Base-by-base conservation (phyloP, 2,329 filamentous ascomycete species). In the Colletotrichum tamarilloi region DNA sequence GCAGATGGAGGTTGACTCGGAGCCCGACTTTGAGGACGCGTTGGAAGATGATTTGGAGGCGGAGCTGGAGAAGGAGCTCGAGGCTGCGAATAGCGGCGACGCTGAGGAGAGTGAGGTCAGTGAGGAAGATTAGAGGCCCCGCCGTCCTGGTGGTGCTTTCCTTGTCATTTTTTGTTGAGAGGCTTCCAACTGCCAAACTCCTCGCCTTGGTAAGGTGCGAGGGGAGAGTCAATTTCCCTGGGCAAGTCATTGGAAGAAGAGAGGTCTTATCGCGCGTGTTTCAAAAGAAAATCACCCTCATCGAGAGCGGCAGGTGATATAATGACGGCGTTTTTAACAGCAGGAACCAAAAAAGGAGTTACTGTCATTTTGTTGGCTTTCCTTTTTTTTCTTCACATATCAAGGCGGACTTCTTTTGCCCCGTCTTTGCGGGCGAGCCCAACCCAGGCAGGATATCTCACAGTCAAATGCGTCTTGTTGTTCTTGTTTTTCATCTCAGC, bases 61-160 rank as follows among this genome's bases (percentile, higher is more conserved):
- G 26, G 89, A 91, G 76, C 84, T 92, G 79, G 88, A 89, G 76
- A 88, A 88, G 8, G 87, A 86, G 52, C 82, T 89, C 60, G 85
- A 85, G 77, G 80, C 80, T 3, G 75, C 73, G 14, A 76, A 76
- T 46, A 82, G 84, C 73, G 84, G 86, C 32, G 85, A 86, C 30
- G 87, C 85, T 46, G 89, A 90, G 65, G 90, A 92, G 80, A 92
- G 90, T 76, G 90, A 91, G 76, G 90, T 92, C 67, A 92, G 91
- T 76, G 91, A 92, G 79, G 91, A 92, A 79, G 91, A 92, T 78
- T 92, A 82, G 52, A 9, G 28, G 7, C 28, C 19, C 4, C 42
- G 7, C 42, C 19, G 3, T 49, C 42, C 19, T 4, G 14, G 28
- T n/a, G 11, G 28, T 8, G 19, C 9, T 62, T 32, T 52, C 19